Evolutionary conservation across 148 eudicot species (phyloP).

Genomic region (Chenopodium berlandieri): DNA sequence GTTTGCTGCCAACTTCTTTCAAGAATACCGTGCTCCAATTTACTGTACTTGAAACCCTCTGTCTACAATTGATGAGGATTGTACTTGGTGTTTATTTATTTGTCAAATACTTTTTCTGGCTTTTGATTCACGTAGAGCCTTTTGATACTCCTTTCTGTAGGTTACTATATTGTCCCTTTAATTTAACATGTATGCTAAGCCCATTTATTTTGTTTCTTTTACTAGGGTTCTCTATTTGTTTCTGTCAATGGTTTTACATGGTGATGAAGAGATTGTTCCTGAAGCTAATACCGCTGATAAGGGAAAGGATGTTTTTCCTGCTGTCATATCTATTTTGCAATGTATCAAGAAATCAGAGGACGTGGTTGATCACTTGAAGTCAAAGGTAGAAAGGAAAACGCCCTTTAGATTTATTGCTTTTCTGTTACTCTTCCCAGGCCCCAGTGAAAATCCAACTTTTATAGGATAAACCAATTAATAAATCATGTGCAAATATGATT

Average conservation of each 20-base stretch:
- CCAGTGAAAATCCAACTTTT: background rate
- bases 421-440: background rate
- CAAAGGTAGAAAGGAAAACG: conserved; percentile 50
- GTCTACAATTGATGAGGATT: background rate
- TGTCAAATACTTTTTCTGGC: background rate
- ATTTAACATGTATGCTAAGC: background rate
- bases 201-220: conserved; percentile 5
- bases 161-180: background rate
- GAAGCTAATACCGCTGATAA: conserved; percentile 47
- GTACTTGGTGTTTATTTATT: background rate
- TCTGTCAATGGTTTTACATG: conserved; percentile 75
- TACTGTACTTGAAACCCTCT: background rate
- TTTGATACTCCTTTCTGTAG: background rate
- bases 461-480: background rate
- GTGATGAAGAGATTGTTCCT: conserved; percentile 60
- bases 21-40: background rate
- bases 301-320: conserved; percentile 46
- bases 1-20: background rate
- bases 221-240: conserved; percentile 76
- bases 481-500: background rate
- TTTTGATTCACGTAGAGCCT: background rate
- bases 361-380: conserved; percentile 58
- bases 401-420: background rate
- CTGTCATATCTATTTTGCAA: conserved; percentile 52
- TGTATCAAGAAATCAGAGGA: conserved; percentile 76